phyloP scores from a whole-genome alignment of 192 early-diverging fungal genomes.

The Gigaspora rosea region DNA sequence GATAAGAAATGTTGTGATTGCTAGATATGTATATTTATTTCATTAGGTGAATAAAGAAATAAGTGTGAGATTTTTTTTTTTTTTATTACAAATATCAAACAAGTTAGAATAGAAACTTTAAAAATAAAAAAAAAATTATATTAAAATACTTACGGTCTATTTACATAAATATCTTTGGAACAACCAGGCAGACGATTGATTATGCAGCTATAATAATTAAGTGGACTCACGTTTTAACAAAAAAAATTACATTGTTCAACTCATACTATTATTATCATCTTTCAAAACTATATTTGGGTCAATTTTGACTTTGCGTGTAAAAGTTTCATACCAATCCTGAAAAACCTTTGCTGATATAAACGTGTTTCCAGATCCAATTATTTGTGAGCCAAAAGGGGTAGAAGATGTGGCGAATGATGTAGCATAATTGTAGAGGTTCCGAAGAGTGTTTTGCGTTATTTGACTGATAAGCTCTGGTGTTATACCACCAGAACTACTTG shows the following conservation, averaged over 20 bases:
- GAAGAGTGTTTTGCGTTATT: slow-evolving; percentile 55
- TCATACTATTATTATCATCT: neutral
- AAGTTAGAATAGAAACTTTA: too few relatives aligned
- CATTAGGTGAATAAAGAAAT: too few relatives aligned
- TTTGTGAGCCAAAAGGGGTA: slow-evolving; percentile 52
- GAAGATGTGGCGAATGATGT: slow-evolving; percentile 64
- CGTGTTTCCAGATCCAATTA: slow-evolving; percentile 1
- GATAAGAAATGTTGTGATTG: neutral
- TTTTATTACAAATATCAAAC: too few relatives aligned
- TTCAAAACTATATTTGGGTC: slow-evolving; percentile 30
- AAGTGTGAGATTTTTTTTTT: too few relatives aligned
- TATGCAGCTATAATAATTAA: too few relatives aligned
- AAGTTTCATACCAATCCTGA: slow-evolving; percentile 32
- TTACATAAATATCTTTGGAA: too few relatives aligned
- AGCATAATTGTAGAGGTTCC: slow-evolving; percentile 74
- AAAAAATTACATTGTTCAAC: too few relatives aligned
- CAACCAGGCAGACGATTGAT: too few relatives aligned
- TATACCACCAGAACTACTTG: slow-evolving; percentile 22
- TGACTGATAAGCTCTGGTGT: slow-evolving; percentile 47
- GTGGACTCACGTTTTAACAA: too few relatives aligned
- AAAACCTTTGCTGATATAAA: slow-evolving; percentile 28
- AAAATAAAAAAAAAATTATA: too few relatives aligned
- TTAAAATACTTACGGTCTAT: too few relatives aligned
- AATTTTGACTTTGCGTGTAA: slow-evolving; percentile 26
- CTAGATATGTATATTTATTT: too few relatives aligned